Evolutionary conservation across 108 stramenopile species (phyloP).

Genomic region (Craspedostauros australis): DNA sequence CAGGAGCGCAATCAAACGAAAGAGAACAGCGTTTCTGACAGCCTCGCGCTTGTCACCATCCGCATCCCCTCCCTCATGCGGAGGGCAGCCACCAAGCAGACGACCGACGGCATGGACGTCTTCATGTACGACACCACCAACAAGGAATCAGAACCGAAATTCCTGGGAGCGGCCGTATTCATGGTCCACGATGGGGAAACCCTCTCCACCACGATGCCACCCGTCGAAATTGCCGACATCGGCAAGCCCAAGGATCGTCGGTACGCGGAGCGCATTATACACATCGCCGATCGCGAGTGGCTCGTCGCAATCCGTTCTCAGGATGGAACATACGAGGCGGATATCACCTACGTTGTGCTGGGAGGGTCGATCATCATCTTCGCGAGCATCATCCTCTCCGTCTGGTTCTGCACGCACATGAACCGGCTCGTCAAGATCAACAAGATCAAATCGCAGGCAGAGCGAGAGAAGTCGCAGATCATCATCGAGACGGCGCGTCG

Average conservation of each 20-base stretch:
- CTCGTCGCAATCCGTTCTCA: background rate
- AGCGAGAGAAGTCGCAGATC: slow-evolving; percentile 7
- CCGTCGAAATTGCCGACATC: background rate
- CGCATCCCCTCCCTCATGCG: slow-evolving; percentile 17
- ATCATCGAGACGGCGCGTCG: slow-evolving; percentile 4
- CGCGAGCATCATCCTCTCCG: background rate
- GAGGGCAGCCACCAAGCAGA: background rate
- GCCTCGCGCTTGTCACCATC: slow-evolving; percentile 16
- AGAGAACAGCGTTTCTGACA: background rate
- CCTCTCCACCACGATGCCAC: background rate
- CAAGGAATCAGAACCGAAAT: background rate
- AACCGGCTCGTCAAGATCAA: slow-evolving; percentile 1
- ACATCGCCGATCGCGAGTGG: slow-evolving; percentile 7
- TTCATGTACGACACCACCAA: slow-evolving; percentile 16
- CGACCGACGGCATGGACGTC: slow-evolving; percentile 1
- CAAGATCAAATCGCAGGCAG: slow-evolving; percentile 7
- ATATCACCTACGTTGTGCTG: slow-evolving; percentile 3
- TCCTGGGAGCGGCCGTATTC: background rate
- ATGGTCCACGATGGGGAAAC: too few species aligned
- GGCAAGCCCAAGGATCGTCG: background rate
- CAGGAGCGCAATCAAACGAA: too few species aligned
- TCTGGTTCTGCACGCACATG: slow-evolving; percentile 13
- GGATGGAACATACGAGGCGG: slow-evolving; percentile 7
- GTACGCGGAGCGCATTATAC: background rate
- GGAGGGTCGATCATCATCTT: slow-evolving; percentile 5